phyloP scores from a whole-genome alignment of 1,284 basidiomycete species.

The Grifola frondosa region DNA sequence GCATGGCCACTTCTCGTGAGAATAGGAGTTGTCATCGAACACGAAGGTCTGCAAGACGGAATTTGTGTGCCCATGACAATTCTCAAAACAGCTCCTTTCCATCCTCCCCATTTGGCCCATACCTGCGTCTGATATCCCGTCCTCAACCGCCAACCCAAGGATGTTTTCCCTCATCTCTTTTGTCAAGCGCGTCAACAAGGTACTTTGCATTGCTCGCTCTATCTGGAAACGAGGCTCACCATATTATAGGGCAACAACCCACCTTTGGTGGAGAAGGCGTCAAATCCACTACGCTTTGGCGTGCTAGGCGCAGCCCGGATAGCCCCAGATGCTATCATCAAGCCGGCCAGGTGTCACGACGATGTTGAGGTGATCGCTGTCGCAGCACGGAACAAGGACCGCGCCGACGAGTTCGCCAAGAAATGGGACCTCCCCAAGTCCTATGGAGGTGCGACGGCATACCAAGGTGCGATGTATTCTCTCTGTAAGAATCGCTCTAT shows the following conservation, averaged over 20 bases:
- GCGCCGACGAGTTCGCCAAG: conserved; percentile 54
- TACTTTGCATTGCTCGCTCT: too few relatives aligned
- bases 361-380: conserved; percentile 61
- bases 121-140: too few relatives aligned
- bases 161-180: too few relatives aligned
- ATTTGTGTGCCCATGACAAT: too few relatives aligned
- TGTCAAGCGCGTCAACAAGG: too few relatives aligned
- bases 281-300: conserved; percentile 49
- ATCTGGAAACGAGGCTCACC: too few relatives aligned
- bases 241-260: conserved; percentile 9
- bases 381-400: conserved; percentile 56
- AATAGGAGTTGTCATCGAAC: too few relatives aligned
- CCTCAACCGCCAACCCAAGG: too few relatives aligned
- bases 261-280: conserved; percentile 1
- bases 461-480: conserved; percentile 44
- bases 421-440: conserved; percentile 55
- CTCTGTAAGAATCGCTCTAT: not conserved
- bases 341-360: conserved; percentile 54
- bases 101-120: too few relatives aligned
- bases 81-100: too few relatives aligned
- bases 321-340: conserved; percentile 55
- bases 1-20: too few relatives aligned
- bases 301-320: conserved; percentile 68
- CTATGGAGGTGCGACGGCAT: conserved; percentile 49
- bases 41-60: too few relatives aligned